Evolutionary conservation across 2,329 filamentous ascomycete genomes (phyloP).

Genomic region (Fusarium citri): DNA sequence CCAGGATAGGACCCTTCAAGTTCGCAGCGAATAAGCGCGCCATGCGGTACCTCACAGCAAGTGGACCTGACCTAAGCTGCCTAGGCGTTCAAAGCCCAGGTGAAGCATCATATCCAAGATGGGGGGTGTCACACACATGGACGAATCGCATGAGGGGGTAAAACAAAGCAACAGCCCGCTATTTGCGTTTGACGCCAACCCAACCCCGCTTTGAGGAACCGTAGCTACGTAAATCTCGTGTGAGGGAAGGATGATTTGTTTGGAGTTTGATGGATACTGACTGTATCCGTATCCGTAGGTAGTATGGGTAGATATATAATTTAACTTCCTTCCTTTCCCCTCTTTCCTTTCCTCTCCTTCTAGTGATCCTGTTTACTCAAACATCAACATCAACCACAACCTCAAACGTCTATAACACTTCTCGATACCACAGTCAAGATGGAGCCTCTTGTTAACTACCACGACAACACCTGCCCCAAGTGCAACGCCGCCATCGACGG

Average conservation of each 20-base stretch:
- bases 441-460: constrained; percentile 52
- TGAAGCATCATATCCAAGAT: neutral
- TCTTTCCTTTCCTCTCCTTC: neutral
- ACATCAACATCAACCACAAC: neutral
- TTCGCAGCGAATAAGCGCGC: neutral
- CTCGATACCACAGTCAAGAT: constrained; percentile 36
- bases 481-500: constrained; percentile 62
- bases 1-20: constrained; percentile 1
- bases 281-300: neutral
- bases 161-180: constrained; percentile 38
- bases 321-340: neutral
- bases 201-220: constrained; percentile 31
- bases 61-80: constrained; percentile 4
- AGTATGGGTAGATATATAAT: neutral
- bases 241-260: constrained; percentile 14
- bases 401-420: neutral
- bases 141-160: constrained; percentile 41
- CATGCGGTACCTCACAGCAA: constrained; percentile 4
- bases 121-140: constrained; percentile 26
- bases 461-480: constrained; percentile 64
- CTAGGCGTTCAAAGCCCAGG: neutral
- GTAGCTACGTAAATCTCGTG: constrained; percentile 31
- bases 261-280: constrained; percentile 12
- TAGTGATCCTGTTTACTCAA: neutral
- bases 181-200: constrained; percentile 34